Conservation (phyloP, 345 rosid genomes). For the Hibiscus trionum region DNA sequence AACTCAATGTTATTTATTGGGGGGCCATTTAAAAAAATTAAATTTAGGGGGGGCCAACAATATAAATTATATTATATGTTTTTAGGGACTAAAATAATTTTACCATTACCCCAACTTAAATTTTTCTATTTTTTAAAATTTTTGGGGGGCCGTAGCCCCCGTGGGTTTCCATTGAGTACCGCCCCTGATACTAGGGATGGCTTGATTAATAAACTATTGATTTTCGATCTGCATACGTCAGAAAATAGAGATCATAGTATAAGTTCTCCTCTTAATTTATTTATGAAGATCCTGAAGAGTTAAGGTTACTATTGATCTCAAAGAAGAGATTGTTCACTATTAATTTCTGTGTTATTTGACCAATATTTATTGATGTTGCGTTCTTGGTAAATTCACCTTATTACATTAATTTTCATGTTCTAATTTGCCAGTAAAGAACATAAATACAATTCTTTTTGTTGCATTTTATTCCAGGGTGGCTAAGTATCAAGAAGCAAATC, state of each 20-base stretch:
- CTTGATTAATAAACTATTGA: background rate
- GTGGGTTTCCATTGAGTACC: too few relatives aligned
- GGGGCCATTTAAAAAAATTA: too few relatives aligned
- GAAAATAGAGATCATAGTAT: background rate
- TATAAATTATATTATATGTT: too few relatives aligned
- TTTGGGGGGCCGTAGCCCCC: too few relatives aligned
- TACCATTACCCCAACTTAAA: too few relatives aligned
- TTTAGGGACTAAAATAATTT: too few relatives aligned
- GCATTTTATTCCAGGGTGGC: constrained; percentile 67
- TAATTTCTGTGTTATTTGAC: background rate
- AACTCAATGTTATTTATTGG: too few relatives aligned
- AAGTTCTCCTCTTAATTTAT: background rate
- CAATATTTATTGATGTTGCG: background rate
- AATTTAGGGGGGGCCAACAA: too few relatives aligned
- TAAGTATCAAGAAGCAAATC: constrained; percentile 90
- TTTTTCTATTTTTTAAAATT: too few relatives aligned
- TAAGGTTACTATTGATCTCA: background rate
- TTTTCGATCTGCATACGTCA: background rate
- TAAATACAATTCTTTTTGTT: constrained; percentile 1
- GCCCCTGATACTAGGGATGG: background rate
- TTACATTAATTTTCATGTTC: background rate
- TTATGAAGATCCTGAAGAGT: background rate
- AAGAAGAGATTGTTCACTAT: background rate
- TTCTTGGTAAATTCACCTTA: background rate
- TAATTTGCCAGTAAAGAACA: background rate